Conservation (phyloP, 441 rosid species). For the Sinapis alba region DNA sequence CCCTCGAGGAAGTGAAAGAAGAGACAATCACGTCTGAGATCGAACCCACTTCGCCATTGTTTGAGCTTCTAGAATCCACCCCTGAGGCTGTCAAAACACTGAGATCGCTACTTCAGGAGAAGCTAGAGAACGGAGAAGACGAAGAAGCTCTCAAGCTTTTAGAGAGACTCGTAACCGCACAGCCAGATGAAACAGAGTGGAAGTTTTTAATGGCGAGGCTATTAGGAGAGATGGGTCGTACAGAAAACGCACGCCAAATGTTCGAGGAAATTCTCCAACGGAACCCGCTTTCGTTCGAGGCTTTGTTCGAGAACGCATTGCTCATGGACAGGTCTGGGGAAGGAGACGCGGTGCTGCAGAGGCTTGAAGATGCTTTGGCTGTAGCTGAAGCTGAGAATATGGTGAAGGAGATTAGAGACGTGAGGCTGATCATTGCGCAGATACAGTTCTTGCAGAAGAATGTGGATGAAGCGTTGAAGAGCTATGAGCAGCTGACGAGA, state of each 20-base stretch:
- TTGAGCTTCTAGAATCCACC: constrained; percentile 57
- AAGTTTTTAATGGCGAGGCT: constrained; percentile 79
- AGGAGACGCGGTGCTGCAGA: constrained; percentile 66
- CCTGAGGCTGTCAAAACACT: constrained; percentile 60
- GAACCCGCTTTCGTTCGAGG: constrained; percentile 82
- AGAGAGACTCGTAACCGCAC: constrained; percentile 52
- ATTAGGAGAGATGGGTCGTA: constrained; percentile 59
- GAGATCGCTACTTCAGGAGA: constrained; percentile 62
- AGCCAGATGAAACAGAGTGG: constrained; percentile 72
- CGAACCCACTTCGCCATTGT: constrained; percentile 42
- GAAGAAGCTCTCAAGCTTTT: constrained; percentile 66
- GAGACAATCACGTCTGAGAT: constrained; percentile 27
- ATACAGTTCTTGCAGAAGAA: constrained; percentile 82
- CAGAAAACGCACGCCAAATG: constrained; percentile 64
- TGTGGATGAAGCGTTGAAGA: constrained; percentile 80
- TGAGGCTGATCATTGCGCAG: constrained; percentile 87
- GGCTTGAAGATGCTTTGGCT: constrained; percentile 71
- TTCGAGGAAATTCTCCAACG: constrained; percentile 79
- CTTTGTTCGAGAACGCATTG: constrained; percentile 86
- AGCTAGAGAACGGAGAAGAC: constrained; percentile 78
- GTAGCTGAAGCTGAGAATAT: constrained; percentile 62
- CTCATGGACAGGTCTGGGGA: constrained; percentile 84
- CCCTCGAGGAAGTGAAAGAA: constrained; percentile 35
- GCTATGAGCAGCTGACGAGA: constrained; percentile 62
- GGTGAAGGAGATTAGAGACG: constrained; percentile 75